Evolutionary conservation across 1,139 yeast genomes (phyloP).

Genomic region (Taiozyma sp.): DNA sequence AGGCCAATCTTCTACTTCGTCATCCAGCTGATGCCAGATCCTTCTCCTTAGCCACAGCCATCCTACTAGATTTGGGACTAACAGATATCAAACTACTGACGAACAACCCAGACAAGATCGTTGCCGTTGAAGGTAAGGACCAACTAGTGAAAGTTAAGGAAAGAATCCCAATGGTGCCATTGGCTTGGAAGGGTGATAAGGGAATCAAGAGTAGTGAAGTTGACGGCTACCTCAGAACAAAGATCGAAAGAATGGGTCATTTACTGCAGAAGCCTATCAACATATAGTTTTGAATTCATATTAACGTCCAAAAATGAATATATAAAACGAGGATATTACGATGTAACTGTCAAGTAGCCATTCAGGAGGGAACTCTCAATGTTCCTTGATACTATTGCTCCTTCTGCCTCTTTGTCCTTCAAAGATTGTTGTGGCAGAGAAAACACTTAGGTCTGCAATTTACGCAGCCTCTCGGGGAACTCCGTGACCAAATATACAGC

Average conservation of each 20-base stretch:
- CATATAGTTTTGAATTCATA: constrained; percentile 4
- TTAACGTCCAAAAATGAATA: neutral
- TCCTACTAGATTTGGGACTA: constrained; percentile 76
- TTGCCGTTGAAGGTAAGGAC: constrained; percentile 86
- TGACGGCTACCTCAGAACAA: constrained; percentile 88
- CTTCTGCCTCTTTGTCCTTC: no score
- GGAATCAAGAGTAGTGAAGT: constrained; percentile 85
- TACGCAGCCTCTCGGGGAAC: no score
- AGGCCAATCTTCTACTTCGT: constrained; percentile 84
- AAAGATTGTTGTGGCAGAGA: no score
- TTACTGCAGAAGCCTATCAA: constrained; percentile 55
- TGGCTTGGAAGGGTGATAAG: constrained; percentile 67
- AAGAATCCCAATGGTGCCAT: constrained; percentile 94
- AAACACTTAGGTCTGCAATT: no score
- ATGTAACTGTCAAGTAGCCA: no score
- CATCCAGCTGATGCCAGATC: constrained; percentile 98
- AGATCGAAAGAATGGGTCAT: constrained; percentile 97
- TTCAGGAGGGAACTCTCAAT: no score
- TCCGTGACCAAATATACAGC: no score
- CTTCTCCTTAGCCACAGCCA: constrained; percentile 91
- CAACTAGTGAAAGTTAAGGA: constrained; percentile 66
- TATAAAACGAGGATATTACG: neutral
- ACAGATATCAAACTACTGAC: constrained; percentile 72
- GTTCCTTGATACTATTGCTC: no score
- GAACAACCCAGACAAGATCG: constrained; percentile 93